Evolutionary conservation across 1,139 yeast genomes (phyloP), one percentile per base, ranked within the genome.

Genomic region (Yamadazyma siamensis): DNA sequence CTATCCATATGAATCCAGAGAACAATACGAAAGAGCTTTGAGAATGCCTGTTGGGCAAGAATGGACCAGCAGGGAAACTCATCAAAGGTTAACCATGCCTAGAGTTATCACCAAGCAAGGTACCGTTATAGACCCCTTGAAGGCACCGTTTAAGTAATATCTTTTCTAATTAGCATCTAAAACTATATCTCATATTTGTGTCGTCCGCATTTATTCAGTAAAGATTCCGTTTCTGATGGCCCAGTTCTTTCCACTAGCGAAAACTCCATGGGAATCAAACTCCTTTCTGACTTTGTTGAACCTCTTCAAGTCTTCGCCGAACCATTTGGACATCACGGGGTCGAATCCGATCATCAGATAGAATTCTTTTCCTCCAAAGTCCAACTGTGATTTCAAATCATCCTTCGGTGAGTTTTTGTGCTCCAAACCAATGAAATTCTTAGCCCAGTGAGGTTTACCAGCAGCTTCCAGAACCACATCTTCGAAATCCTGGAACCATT

Each of bases 361-460:
- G 52, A 81, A 88, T 10, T 56, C 50, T 42, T 65, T 64, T 2
- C 72, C 75, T 0, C 74, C 74, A 41, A 46, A 66, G 12, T 44
- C 49, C 32, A 63, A 40, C 44, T 68, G 75, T 15, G 59, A 61
- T 16, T 53, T 27, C 34, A 64, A 59, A 37, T 65, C 68, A 24
- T 58, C 64, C 4, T 54, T 56, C 1, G 65, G 59, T 10, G 32
- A 22, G 4, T 41, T 33, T 4, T 42, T 34, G 36, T 59, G 61
- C 31, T 61, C 63, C 19, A 79, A 60, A 3, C 96, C 96, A 42
- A 88, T 70, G 54, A 88, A 91, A 59, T 89, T 89, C 67, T 91
- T 91, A n/a, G 98, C 98, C 98, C 98, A 91, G 55, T 91, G 98
- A 2, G 98, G 98, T 53, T 81, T 85, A 28, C 98, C 98, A 23